phyloP scores from a whole-genome alignment of 805 yeast species.

The Saturnispora saitoi region DNA sequence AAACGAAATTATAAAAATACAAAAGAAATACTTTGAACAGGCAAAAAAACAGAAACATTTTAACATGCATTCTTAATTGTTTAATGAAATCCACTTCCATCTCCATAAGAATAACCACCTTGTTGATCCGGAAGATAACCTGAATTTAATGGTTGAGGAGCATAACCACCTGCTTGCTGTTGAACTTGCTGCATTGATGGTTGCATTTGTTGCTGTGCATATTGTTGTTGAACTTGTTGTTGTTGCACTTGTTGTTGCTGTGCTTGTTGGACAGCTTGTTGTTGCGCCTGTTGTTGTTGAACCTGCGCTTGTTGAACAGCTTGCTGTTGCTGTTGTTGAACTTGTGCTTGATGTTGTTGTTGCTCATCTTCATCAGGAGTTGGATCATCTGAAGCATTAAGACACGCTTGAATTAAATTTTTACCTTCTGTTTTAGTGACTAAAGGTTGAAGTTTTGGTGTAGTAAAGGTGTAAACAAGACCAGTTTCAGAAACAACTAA shows the following conservation, averaged over 20 bases:
- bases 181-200: slow-evolving; percentile 20
- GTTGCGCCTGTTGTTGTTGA: slow-evolving; percentile 19
- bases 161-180: slow-evolving; percentile 6
- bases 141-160: slow-evolving; percentile 3
- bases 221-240: slow-evolving; percentile 19
- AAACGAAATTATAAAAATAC: no score
- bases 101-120: slow-evolving; percentile 11
- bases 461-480: slow-evolving; percentile 93
- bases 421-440: slow-evolving; percentile 97
- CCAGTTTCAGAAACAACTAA: slow-evolving; percentile 98
- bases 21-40: background rate
- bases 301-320: slow-evolving; percentile 18
- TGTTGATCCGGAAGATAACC: slow-evolving; percentile 8
- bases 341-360: slow-evolving; percentile 23
- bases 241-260: slow-evolving; percentile 16
- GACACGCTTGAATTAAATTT: slow-evolving; percentile 90
- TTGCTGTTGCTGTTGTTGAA: slow-evolving; percentile 25
- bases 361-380: slow-evolving; percentile 48
- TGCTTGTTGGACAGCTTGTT: slow-evolving; percentile 18
- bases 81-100: slow-evolving; percentile 14
- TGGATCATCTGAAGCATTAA: slow-evolving; percentile 91
- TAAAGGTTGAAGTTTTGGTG: slow-evolving; percentile 97
- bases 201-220: slow-evolving; percentile 18
- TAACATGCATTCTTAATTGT: background rate
- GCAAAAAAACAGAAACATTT: background rate